Conservation (phyloP, 441 rosid genomes). For the Euphorbia schlechtendalii region DNA sequence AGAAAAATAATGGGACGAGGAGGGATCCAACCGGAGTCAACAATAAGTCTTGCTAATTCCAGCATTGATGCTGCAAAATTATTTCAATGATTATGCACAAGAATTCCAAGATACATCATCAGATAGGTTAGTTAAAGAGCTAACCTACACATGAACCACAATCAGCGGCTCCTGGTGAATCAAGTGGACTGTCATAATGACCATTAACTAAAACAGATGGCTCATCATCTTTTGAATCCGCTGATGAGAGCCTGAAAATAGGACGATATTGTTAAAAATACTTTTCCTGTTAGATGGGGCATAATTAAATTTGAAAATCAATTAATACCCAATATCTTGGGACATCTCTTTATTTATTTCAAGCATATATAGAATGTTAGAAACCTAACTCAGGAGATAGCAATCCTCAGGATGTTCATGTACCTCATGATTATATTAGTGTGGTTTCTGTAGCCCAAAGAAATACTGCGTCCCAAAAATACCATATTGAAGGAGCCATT, state of each 20-base stretch:
- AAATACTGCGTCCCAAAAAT: conserved; percentile 79
- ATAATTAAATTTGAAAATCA: background rate
- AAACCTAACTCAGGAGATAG: background rate
- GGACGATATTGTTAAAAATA: conserved; percentile 13
- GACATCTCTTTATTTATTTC: background rate
- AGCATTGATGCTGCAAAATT: conserved; percentile 72
- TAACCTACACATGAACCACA: conserved; percentile 97
- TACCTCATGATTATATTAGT: conserved; percentile 87
- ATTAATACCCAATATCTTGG: background rate
- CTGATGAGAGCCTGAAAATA: conserved; percentile 68
- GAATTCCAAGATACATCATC: conserved; percentile 5
- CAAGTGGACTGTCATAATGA: conserved; percentile 87
- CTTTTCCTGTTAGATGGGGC: background rate
- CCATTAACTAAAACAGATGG: conserved; percentile 90
- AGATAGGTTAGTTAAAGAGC: conserved; percentile 24
- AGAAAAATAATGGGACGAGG: conserved; percentile 86
- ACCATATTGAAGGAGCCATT: conserved; percentile 91
- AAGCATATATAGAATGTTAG: background rate
- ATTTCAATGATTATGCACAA: conserved; percentile 14
- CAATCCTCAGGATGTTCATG: background rate
- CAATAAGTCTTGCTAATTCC: conserved; percentile 77
- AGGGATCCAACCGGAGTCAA: conserved; percentile 87
- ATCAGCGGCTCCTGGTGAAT: conserved; percentile 97
- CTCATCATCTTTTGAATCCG: conserved; percentile 51
- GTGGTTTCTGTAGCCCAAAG: conserved; percentile 87